phyloP scores from a whole-genome alignment of 805 yeast species.

The Grigorovia humatica region DNA sequence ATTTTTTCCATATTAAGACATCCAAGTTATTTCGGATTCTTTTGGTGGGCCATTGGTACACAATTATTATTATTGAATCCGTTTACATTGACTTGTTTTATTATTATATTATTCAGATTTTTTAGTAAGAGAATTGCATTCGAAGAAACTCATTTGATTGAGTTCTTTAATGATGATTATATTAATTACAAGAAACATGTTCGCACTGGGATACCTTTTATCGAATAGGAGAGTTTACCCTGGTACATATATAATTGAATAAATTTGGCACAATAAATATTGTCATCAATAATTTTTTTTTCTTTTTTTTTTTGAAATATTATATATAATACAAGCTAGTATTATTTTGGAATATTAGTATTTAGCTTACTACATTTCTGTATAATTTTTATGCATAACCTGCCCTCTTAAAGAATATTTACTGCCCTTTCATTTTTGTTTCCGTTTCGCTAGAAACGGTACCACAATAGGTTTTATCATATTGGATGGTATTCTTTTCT shows the following conservation, averaged over 20 bases:
- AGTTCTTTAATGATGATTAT: conserved; percentile 68
- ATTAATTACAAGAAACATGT: conserved; percentile 38
- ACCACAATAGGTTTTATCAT: not conserved
- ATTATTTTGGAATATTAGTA: too few species aligned
- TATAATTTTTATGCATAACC: too few species aligned
- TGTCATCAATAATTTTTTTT: too few species aligned
- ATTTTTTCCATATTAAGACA: conserved; percentile 62
- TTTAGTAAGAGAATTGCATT: conserved; percentile 54
- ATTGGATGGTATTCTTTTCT: not conserved
- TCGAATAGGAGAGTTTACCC: conserved; percentile 15
- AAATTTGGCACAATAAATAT: too few species aligned
- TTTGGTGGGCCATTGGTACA: conserved; percentile 86
- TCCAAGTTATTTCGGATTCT: conserved; percentile 88
- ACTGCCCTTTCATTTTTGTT: not conserved
- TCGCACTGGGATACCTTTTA: conserved; percentile 57
- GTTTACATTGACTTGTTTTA: conserved; percentile 44
- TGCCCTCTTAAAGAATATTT: not conserved
- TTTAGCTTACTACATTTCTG: too few species aligned
- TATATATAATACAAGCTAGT: not conserved
- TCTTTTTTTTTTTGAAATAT: too few species aligned
- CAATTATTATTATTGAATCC: conserved; percentile 66
- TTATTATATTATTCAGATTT: conserved; percentile 52
- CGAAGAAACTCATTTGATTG: conserved; percentile 58
- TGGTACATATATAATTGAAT: too few species aligned
- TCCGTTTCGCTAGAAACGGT: not conserved